These are phyloP conservation scores for Hansenula sp. DNA, from an alignment of 1,139 yeast genomes.

Conservation along the genomic window DNA sequence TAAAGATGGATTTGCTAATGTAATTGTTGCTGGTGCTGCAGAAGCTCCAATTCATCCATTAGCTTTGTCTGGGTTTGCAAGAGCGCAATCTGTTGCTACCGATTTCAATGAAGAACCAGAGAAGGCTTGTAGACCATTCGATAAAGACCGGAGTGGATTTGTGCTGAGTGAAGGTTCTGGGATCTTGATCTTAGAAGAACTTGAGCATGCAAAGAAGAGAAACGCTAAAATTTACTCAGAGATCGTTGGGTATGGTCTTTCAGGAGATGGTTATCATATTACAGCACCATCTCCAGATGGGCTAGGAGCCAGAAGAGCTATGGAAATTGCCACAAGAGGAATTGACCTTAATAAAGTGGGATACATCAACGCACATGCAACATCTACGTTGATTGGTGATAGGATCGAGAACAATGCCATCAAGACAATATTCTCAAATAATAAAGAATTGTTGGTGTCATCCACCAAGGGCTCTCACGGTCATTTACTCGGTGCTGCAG, in stretches of 20 bases:
- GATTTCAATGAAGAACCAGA: conserved; percentile 57
- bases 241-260: conserved; percentile 79
- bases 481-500: conserved; percentile 94
- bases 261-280: conserved; percentile 91
- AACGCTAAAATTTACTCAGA: conserved; percentile 74
- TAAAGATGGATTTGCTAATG: conserved; percentile 73
- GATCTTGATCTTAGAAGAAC: conserved; percentile 66
- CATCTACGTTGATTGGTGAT: conserved; percentile 89
- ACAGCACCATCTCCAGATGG: conserved; percentile 88
- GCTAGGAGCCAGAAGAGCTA: conserved; percentile 79
- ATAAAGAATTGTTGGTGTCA: conserved; percentile 47
- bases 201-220: conserved; percentile 70
- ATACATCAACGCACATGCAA: conserved; percentile 95
- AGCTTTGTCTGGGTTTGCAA: conserved; percentile 85
- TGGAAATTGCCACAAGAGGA: conserved; percentile 64
- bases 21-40: conserved; percentile 90
- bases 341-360: conserved; percentile 46
- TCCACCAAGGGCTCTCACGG: conserved; percentile 94
- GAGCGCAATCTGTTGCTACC: conserved; percentile 80
- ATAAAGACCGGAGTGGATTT: conserved; percentile 73
- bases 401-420: conserved; percentile 83
- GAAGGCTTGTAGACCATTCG: conserved; percentile 85
- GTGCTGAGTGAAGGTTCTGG: conserved; percentile 96
- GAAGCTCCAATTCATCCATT: conserved; percentile 87
- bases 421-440: conserved; percentile 40